Evolutionary conservation across 345 rosid genomes (phyloP).

Genomic region (Pistacia integerrima): DNA sequence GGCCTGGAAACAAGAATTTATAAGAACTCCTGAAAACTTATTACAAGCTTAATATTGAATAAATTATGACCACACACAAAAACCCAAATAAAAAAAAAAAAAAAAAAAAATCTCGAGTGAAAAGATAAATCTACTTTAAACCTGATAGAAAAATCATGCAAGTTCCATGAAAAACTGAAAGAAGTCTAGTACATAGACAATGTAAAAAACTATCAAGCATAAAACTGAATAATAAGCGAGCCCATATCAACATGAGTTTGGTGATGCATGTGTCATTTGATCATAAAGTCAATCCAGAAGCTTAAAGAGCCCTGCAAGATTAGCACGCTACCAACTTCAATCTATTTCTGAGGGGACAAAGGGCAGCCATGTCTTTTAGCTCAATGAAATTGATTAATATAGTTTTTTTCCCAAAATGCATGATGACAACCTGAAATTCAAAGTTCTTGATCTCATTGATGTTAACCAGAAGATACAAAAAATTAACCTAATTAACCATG

Average conservation of each 20-base stretch:
- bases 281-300: not conserved
- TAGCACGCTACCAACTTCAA: not conserved
- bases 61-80: not conserved
- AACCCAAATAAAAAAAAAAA: not conserved
- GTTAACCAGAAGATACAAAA: no score
- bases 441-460: no score
- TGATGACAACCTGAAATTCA: no score
- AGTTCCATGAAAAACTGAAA: not conserved
- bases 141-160: no score
- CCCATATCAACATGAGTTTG: not conserved
- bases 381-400: no score
- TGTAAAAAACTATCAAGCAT: not conserved
- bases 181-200: not conserved
- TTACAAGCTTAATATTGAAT: not conserved
- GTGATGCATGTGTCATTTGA: not conserved
- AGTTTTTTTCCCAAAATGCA: no score
- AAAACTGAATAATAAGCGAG: not conserved
- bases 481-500: no score
- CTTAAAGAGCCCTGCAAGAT: not conserved
- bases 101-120: not conserved
- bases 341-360: no score
- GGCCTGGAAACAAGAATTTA: slow-evolving; percentile 53
- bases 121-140: not conserved
- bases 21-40: slow-evolving; percentile 6
- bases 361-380: no score